A percentile compares a stretch with the other conserved stretches of the same genome.
Conservation (phyloP, 1,284 basidiomycete species). For the Ceratobasidium sp. region DNA sequence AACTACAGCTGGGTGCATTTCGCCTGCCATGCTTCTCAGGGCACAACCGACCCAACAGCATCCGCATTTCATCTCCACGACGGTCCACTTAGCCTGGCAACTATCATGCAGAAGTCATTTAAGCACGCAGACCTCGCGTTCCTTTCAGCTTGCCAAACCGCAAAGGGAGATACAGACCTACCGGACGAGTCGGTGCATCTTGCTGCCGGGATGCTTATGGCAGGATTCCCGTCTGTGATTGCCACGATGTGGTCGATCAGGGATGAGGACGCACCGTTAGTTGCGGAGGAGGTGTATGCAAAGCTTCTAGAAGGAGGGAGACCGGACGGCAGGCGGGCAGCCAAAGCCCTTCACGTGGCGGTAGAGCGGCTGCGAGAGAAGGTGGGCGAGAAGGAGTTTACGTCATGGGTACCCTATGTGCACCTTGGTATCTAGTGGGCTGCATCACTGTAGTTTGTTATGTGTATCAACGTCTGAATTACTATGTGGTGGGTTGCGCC, state of each 20-base stretch:
- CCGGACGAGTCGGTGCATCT: slow-evolving; percentile 41
- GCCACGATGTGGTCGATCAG: slow-evolving; percentile 4
- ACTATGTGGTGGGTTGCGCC: no score
- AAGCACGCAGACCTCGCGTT: background rate
- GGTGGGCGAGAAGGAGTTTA: slow-evolving; percentile 6
- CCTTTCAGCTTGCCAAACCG: background rate
- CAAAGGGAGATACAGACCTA: slow-evolving; percentile 20
- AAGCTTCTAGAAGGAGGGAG: background rate
- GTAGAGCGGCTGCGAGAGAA: background rate
- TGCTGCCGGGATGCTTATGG: slow-evolving; percentile 42
- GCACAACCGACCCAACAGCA: background rate
- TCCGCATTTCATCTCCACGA: slow-evolving; percentile 10
- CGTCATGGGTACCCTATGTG: slow-evolving; percentile 6
- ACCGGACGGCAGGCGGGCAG: background rate
- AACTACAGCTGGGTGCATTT: slow-evolving; percentile 15
- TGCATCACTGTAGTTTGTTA: no score
- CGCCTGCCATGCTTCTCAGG: slow-evolving; percentile 12
- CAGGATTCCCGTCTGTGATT: slow-evolving; percentile 28
- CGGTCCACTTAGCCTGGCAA: background rate
- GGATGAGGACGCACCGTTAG: background rate
- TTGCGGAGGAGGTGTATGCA: slow-evolving; percentile 1
- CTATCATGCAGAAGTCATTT: background rate
- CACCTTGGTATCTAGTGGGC: slow-evolving; percentile 26
- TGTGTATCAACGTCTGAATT: no score
- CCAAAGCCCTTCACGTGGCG: background rate